Evolutionary conservation across 768 basidiomycete species (phyloP).

Genomic region (Thelephora ganbajun): DNA sequence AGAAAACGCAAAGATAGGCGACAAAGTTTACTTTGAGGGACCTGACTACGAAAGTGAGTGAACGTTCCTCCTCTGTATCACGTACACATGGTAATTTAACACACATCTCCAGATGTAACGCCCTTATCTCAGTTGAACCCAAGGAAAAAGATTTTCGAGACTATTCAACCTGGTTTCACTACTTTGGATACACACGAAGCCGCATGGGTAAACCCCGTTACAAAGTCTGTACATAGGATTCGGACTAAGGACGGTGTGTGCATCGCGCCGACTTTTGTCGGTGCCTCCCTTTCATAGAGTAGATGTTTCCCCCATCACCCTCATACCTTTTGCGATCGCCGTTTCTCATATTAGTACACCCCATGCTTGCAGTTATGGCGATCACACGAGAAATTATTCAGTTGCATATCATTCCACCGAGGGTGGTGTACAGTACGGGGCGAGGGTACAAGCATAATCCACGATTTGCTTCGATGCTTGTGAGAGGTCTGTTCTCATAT

Average conservation of each 20-base stretch:
- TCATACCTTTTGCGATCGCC: too few relatives aligned
- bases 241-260: conserved; percentile 79
- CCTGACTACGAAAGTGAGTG: conserved; percentile 64
- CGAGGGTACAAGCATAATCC: too few relatives aligned
- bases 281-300: conserved; percentile 78
- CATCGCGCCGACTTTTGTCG: conserved; percentile 65
- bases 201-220: conserved; percentile 82
- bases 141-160: conserved; percentile 98
- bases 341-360: too few relatives aligned
- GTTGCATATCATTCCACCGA: too few relatives aligned
- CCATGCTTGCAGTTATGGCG: too few relatives aligned
- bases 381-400: too few relatives aligned
- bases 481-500: too few relatives aligned
- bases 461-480: too few relatives aligned
- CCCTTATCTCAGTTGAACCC: conserved; percentile 86
- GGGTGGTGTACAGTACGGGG: too few relatives aligned
- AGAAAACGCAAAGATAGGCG: conserved; percentile 73
- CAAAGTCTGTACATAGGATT: conserved; percentile 70
- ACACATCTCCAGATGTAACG: conserved; percentile 28
- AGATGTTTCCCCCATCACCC: too few relatives aligned
- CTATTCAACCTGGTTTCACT: conserved; percentile 91
- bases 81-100: not conserved
- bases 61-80: not conserved
- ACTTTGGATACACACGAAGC: conserved; percentile 82
- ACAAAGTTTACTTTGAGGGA: conserved; percentile 92